Percentiles rank a stretch among this genome's conserved stretches.
Conservation (phyloP, 768 basidiomycete species). For the Daedalea quercina region DNA sequence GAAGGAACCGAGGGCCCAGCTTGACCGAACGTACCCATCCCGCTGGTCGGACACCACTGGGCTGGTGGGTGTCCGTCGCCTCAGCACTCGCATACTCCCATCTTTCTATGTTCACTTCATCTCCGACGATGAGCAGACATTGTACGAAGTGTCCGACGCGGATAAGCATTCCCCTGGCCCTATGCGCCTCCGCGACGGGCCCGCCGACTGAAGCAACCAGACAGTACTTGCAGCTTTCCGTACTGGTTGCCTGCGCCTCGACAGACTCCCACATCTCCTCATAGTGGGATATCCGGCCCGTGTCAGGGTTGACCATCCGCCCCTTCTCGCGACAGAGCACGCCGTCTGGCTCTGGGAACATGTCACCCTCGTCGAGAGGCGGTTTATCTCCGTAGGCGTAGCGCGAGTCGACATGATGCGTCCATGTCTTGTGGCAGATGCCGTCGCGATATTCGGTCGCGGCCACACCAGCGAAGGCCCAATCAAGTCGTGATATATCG, state of each 20-base stretch:
- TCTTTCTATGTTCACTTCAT: conserved; percentile 3
- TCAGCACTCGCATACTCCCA: conserved; percentile 5
- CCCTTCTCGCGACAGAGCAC: conserved; percentile 6
- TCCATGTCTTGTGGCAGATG: conserved; percentile 9
- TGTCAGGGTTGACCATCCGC: conserved; percentile 8
- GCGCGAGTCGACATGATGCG: conserved; percentile 14
- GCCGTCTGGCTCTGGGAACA: conserved; percentile 8
- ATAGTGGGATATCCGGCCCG: conserved; percentile 6
- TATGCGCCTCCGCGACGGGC: background rate
- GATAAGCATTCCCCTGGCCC: conserved; percentile 1
- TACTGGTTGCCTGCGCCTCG: background rate
- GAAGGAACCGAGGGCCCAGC: background rate
- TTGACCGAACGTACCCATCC: background rate
- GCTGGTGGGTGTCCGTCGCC: background rate
- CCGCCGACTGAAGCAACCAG: background rate
- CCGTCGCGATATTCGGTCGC: background rate
- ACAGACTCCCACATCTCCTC: conserved; percentile 12
- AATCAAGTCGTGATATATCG: conserved; percentile 2
- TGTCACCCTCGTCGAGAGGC: conserved; percentile 11
- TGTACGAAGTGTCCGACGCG: conserved; percentile 9
- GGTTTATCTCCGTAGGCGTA: background rate
- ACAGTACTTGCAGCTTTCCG: background rate
- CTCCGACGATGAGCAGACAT: conserved; percentile 6
- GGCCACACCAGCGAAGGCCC: conserved; percentile 9
- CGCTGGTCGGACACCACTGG: background rate